phyloP scores from a whole-genome alignment of 2,329 filamentous ascomycete species.

The Epichloe baconii region DNA sequence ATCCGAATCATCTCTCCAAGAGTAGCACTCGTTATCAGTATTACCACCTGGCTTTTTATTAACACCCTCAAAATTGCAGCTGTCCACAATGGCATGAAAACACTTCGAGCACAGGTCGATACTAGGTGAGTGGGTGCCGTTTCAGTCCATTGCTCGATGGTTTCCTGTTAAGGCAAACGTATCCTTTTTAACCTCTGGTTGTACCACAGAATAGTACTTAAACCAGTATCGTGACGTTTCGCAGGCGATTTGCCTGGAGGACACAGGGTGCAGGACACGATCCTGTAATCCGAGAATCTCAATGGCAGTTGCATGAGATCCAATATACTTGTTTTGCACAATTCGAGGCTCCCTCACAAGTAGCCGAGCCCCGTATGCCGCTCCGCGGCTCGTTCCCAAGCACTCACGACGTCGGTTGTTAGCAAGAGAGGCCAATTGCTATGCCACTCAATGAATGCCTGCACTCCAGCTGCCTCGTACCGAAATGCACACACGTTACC shows the following conservation, averaged over 20 bases:
- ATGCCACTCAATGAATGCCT: neutral
- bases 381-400: neutral
- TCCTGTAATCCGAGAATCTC: neutral
- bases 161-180: too few species aligned
- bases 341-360: neutral
- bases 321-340: neutral
- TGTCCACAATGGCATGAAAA: too few species aligned
- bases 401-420: neutral
- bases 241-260: constrained; percentile 1
- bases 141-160: too few species aligned
- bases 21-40: too few species aligned
- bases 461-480: neutral
- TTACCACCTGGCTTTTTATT: too few species aligned
- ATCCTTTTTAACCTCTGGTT: too few species aligned
- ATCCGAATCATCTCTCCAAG: too few species aligned
- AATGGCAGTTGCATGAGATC: neutral
- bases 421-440: neutral
- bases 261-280: neutral
- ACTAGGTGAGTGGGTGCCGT: too few species aligned
- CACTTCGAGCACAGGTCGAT: too few species aligned
- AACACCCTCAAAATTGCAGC: too few species aligned
- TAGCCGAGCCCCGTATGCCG: neutral
- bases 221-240: constrained; percentile 3
- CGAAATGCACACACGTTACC: neutral
- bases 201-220: neutral